These are phyloP conservation scores for Fusarium poae DNA, from an alignment of 2,329 filamentous ascomycete genomes.

Conservation along the genomic window DNA sequence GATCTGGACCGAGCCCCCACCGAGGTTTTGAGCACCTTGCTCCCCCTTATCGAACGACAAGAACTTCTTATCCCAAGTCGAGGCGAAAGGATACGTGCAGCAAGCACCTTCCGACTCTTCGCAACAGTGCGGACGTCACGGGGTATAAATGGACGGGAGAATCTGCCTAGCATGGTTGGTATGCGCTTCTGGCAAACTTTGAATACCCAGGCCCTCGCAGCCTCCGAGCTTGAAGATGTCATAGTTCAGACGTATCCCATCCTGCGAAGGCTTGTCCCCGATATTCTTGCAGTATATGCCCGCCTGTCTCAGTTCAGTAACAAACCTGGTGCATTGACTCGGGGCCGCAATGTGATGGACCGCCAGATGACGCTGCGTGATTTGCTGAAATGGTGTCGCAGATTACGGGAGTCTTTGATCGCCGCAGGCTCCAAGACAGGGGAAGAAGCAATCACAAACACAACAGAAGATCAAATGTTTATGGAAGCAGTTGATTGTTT, in stretches of 20 bases:
- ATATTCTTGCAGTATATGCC: conserved; percentile 71
- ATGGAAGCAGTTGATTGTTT: conserved; percentile 96
- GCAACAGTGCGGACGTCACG: conserved; percentile 87
- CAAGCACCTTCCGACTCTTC: conserved; percentile 88
- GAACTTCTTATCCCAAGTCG: conserved; percentile 91
- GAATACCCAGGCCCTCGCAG: conserved; percentile 73
- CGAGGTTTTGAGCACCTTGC: conserved; percentile 91
- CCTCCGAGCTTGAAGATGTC: conserved; percentile 80
- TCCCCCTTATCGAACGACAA: conserved; percentile 92
- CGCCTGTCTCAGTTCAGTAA: conserved; percentile 66
- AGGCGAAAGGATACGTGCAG: conserved; percentile 85
- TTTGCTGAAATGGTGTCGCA: conserved; percentile 89
- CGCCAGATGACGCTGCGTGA: conserved; percentile 78
- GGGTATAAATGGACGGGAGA: conserved; percentile 75
- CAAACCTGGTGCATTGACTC: conserved; percentile 53
- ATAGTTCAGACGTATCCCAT: conserved; percentile 78
- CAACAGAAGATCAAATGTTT: conserved; percentile 84
- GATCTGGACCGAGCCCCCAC: conserved; percentile 95
- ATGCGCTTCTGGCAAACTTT: conserved; percentile 87
- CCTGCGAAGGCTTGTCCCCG: conserved; percentile 71
- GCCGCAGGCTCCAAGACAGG: conserved; percentile 73
- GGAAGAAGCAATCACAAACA: conserved; percentile 78
- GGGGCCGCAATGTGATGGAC: conserved; percentile 59
- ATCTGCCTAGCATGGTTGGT: conserved; percentile 81
- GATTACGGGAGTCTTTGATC: conserved; percentile 76